Evolutionary conservation across 2,329 filamentous ascomycete genomes (phyloP).

Genomic region (Remersonia thermophila): DNA sequence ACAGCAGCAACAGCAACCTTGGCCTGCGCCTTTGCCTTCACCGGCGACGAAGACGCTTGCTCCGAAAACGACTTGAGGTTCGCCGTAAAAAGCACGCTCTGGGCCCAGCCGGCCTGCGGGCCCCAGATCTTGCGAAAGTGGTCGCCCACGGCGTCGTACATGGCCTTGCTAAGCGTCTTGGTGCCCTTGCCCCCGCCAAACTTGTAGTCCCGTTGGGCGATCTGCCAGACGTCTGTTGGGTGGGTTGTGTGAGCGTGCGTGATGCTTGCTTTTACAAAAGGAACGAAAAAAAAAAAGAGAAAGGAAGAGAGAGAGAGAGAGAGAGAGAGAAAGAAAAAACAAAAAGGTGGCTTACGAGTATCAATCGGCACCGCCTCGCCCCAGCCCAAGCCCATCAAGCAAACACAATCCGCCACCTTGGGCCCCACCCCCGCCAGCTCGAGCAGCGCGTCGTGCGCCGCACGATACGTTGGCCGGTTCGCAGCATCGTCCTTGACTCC

Average conservation of each 20-base stretch:
- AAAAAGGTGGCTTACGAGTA: constrained; percentile 25
- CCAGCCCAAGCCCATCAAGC: constrained; percentile 92
- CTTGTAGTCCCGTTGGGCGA: constrained; percentile 88
- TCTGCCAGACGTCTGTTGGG: constrained; percentile 94
- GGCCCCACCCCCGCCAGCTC: constrained; percentile 79
- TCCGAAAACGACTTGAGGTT: constrained; percentile 79
- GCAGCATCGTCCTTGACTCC: constrained; percentile 24
- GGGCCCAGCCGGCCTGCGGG: constrained; percentile 89
- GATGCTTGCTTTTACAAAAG: too few relatives aligned
- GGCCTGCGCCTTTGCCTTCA: constrained; percentile 16
- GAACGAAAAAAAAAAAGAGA: too few relatives aligned
- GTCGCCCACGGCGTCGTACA: constrained; percentile 81
- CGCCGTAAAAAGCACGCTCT: constrained; percentile 91
- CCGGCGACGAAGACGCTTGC: constrained; percentile 29
- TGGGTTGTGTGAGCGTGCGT: too few relatives aligned
- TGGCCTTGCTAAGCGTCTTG: constrained; percentile 75
- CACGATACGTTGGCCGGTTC: constrained; percentile 52
- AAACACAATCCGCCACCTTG: constrained; percentile 95
- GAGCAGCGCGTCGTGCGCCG: constrained; percentile 70
- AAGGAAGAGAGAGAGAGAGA: too few relatives aligned
- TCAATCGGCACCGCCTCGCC: constrained; percentile 90
- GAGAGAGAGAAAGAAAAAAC: too few relatives aligned
- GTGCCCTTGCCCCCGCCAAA: constrained; percentile 65
- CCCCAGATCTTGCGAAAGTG: constrained; percentile 88
- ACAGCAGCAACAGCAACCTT: too few relatives aligned